phyloP scores from a whole-genome alignment of 495 filamentous ascomycete genomes.

The Aeminium ludgeri region DNA sequence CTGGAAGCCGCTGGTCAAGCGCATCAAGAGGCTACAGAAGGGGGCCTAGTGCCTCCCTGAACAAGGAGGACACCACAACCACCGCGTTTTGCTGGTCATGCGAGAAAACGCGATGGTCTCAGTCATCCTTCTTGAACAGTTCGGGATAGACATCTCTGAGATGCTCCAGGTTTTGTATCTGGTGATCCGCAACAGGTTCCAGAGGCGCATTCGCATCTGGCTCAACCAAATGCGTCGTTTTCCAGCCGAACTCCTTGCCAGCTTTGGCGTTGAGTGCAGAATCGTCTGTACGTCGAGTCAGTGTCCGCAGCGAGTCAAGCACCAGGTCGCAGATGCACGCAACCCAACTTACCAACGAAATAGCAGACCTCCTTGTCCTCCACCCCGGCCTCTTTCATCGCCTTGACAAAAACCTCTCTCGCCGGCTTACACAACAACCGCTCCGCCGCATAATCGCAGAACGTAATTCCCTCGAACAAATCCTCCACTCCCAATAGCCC shows the following conservation, averaged over 20 bases:
- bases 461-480: constrained; percentile 83
- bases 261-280: constrained; percentile 57
- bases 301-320: neutral
- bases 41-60: too few species aligned
- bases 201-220: constrained; percentile 41
- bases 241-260: constrained; percentile 65
- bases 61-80: too few species aligned
- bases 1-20: too few species aligned
- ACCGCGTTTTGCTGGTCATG: too few species aligned
- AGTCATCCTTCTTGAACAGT: constrained; percentile 29
- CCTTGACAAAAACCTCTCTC: constrained; percentile 69
- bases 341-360: constrained; percentile 58
- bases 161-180: constrained; percentile 56
- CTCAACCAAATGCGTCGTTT: constrained; percentile 64
- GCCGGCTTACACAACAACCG: constrained; percentile 74
- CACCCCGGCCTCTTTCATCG: constrained; percentile 32
- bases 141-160: constrained; percentile 56
- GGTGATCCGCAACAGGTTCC: constrained; percentile 44
- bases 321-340: neutral
- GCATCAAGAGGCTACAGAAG: too few species aligned
- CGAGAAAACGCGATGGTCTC: too few species aligned
- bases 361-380: constrained; percentile 42
- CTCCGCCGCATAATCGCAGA: constrained; percentile 60
- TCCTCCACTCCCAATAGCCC: constrained; percentile 67
- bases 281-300: constrained; percentile 46